A percentile compares a stretch with the other conserved stretches of the same genome.
phyloP scores from a whole-genome alignment of 2,329 filamentous ascomycete genomes.

The Aphanocladium album region DNA sequence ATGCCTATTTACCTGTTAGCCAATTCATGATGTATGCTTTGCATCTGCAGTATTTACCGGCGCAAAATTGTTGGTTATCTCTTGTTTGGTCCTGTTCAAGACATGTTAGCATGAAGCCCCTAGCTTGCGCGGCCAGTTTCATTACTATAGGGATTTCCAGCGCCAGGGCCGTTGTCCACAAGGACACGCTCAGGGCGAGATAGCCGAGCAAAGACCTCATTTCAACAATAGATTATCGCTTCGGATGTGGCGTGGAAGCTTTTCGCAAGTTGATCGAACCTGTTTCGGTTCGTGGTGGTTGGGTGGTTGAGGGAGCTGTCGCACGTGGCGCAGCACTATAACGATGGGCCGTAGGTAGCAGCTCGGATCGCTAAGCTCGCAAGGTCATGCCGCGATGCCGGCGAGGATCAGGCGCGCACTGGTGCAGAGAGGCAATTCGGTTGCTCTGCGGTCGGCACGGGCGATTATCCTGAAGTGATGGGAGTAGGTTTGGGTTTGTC shows the following conservation, averaged over 20 bases:
- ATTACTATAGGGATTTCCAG: constrained; percentile 55
- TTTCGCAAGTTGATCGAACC: not conserved
- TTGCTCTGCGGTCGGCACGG: not conserved
- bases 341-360: constrained; percentile 5
- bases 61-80: constrained; percentile 75
- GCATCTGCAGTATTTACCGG: constrained; percentile 35
- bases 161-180: constrained; percentile 45
- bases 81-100: constrained; percentile 63
- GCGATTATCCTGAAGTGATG: not conserved
- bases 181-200: constrained; percentile 48
- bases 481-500: not conserved
- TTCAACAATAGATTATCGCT: constrained; percentile 18
- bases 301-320: not conserved
- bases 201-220: constrained; percentile 54
- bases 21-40: not conserved
- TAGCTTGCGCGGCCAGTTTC: constrained; percentile 15
- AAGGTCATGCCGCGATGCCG: not conserved
- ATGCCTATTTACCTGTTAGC: constrained; percentile 55
- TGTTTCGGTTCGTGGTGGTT: constrained; percentile 8
- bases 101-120: not conserved
- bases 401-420: not conserved
- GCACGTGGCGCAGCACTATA: constrained; percentile 1
- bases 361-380: not conserved
- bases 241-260: not conserved
- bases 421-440: not conserved